Percentiles rank a stretch among this genome's conserved stretches.
Evolutionary conservation across 495 filamentous ascomycete genomes (phyloP).

Genomic region (Xylaria longipes): DNA sequence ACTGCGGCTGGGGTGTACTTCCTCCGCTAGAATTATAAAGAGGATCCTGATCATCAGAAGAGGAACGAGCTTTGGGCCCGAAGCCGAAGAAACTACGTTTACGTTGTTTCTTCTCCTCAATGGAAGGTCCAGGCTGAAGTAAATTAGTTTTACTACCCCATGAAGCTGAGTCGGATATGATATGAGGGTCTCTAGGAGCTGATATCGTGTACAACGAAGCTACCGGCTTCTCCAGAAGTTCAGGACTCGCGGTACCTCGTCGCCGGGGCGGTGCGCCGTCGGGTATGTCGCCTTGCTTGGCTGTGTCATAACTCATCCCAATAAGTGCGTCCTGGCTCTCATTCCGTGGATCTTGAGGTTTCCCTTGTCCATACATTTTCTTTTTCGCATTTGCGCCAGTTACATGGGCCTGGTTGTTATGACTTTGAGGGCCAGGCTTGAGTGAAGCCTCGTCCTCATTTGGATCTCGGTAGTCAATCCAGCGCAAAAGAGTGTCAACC

Average conservation of each 20-base stretch:
- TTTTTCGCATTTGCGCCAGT: constrained; percentile 57
- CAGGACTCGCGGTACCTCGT: constrained; percentile 35
- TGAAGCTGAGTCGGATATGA: constrained; percentile 83
- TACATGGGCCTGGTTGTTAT: constrained; percentile 40
- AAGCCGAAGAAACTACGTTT: constrained; percentile 97
- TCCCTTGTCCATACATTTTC: constrained; percentile 50
- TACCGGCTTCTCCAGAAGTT: constrained; percentile 44
- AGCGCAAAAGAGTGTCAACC: constrained; percentile 88
- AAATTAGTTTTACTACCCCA: constrained; percentile 79
- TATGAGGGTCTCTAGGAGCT: constrained; percentile 80
- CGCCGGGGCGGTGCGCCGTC: constrained; percentile 43
- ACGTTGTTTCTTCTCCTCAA: constrained; percentile 78
- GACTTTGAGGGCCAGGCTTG: constrained; percentile 34
- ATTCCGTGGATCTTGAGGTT: constrained; percentile 41
- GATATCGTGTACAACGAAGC: constrained; percentile 72
- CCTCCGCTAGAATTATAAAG: constrained; percentile 48
- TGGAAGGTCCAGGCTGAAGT: constrained; percentile 55
- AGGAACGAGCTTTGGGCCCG: constrained; percentile 61
- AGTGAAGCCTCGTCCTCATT: constrained; percentile 58
- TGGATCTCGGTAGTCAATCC: constrained; percentile 77
- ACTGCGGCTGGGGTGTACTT: constrained; percentile 34
- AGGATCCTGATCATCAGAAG: constrained; percentile 55
- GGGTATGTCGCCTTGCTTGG: constrained; percentile 67
- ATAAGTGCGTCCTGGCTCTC: constrained; percentile 65
- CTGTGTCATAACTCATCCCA: constrained; percentile 83